These are phyloP conservation scores for Xylaria hypoxylon DNA, from an alignment of 2,329 filamentous ascomycete genomes.

Conservation along the genomic window DNA sequence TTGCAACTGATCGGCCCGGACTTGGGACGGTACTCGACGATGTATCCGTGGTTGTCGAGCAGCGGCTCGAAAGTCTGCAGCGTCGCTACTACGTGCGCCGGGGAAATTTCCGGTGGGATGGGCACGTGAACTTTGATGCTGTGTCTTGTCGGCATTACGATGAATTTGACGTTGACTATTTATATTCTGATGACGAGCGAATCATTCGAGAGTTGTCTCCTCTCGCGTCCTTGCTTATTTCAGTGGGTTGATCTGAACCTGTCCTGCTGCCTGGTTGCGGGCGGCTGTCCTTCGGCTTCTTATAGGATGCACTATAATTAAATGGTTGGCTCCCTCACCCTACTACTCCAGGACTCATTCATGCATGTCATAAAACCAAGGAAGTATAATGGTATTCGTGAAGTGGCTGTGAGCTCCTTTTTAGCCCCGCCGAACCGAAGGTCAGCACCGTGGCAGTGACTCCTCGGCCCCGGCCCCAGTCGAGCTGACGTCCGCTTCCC, in stretches of 20 bases:
- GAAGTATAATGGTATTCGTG: not conserved
- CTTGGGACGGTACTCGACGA: constrained; percentile 31
- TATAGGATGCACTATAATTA: not conserved
- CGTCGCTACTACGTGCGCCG: constrained; percentile 21
- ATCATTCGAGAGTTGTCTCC: not conserved
- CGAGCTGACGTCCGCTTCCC: constrained; percentile 22
- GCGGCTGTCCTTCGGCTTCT: not conserved
- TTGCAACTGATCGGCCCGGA: not conserved
- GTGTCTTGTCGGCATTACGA: constrained; percentile 27
- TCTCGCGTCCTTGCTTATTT: no score
- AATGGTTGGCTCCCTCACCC: constrained; percentile 4
- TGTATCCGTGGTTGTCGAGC: constrained; percentile 31
- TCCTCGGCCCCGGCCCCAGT: not conserved
- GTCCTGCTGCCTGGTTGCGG: no score
- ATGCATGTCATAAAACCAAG: not conserved
- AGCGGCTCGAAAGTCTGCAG: constrained; percentile 36
- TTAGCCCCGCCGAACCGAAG: not conserved
- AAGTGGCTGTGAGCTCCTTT: constrained; percentile 5
- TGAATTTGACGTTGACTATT: not conserved
- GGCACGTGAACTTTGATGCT: constrained; percentile 26
- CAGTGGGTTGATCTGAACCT: no score
- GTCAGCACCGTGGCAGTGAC: constrained; percentile 16
- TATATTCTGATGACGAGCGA: not conserved
- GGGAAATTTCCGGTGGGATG: constrained; percentile 20
- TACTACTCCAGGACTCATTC: not conserved